Evolutionary conservation across 208 protist genomes (phyloP).

Genomic region (Entamoeba nuttalli): DNA sequence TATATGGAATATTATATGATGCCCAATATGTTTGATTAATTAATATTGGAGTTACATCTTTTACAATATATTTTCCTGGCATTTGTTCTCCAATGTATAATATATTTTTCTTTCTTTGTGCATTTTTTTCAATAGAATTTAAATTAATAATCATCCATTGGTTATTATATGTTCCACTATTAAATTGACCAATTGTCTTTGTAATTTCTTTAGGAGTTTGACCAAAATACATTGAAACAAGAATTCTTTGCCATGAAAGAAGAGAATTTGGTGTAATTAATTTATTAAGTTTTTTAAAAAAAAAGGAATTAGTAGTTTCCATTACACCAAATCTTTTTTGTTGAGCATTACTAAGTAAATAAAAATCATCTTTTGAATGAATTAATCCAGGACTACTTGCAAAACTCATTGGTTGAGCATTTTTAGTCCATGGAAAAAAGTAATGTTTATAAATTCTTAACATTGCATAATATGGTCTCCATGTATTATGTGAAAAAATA

Average conservation of each 20-base stretch:
- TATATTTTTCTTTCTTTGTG: neutral
- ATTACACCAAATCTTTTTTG: neutral
- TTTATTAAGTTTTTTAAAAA: neutral
- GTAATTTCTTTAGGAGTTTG: constrained; percentile 43
- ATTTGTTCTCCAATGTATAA: constrained; percentile 60
- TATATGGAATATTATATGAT: constrained; percentile 43
- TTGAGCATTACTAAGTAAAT: neutral
- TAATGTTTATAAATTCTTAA: neutral
- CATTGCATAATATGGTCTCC: neutral
- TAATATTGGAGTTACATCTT: constrained; percentile 46
- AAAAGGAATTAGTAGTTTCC: neutral
- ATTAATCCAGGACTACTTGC: neutral
- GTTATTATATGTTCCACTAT: constrained; percentile 70
- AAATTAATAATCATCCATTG: constrained; percentile 65
- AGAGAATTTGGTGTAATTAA: constrained; percentile 30
- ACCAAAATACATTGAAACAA: constrained; percentile 12
- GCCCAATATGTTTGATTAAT: neutral
- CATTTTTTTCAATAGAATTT: constrained; percentile 32
- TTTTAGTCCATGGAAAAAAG: neutral
- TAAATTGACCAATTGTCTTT: constrained; percentile 47
- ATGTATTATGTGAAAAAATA: neutral
- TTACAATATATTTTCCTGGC: constrained; percentile 36
- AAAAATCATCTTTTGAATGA: constrained; percentile 6
- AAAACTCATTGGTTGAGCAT: neutral
- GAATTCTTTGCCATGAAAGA: constrained; percentile 5